Evolutionary conservation across 257 asterid genomes (phyloP), one percentile per base, ranked within the genome.

Genomic region (Apocynum venetum): DNA sequence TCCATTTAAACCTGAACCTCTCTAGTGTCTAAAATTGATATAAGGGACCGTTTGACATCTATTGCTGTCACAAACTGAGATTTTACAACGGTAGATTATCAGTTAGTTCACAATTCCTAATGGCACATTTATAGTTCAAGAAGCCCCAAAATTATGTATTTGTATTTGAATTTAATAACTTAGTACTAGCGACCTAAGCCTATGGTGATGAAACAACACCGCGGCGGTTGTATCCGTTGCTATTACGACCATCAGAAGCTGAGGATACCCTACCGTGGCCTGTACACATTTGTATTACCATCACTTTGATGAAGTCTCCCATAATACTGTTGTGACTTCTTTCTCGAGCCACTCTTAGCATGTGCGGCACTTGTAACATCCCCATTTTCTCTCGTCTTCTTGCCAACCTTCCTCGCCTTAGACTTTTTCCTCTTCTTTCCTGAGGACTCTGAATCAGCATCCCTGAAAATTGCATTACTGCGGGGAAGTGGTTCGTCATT

Each of bases 401-500:
- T 71, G 25, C n/a, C 13, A 49, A 14, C 80, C 80, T 68, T 80
- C 83, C 82, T 88, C 83, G 85, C 91, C 36, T 67, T 47, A 51
- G 87, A 74, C 59, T 43, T 80, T 78, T 84, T 88, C 82, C 44
- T 81, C 81, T 84, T 88, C 82, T 82, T 85, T 75, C 31, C 77
- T 0, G 88, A 84, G 55, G 87, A 83, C 66, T 73, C 80, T 55
- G 72, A 73, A 72, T 51, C 87, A 72, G 71, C 71, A 48, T 59
- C 66, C 17, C 81, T 86, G 12, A 79, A 72, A 53, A 49, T 73
- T 13, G 86, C 83, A 56, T 81, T 83, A 69, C 85, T 89, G 2
- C 95, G 91, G 5, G 97, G 96, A 41, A 91, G 90, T 69, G 94
- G 86, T 78, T 88, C 96, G 48, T 94, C 97, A 6, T 91, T 93